Base-by-base conservation (phyloP, 78 protist species). In the Anaeramoeba flamelloides region DNA sequence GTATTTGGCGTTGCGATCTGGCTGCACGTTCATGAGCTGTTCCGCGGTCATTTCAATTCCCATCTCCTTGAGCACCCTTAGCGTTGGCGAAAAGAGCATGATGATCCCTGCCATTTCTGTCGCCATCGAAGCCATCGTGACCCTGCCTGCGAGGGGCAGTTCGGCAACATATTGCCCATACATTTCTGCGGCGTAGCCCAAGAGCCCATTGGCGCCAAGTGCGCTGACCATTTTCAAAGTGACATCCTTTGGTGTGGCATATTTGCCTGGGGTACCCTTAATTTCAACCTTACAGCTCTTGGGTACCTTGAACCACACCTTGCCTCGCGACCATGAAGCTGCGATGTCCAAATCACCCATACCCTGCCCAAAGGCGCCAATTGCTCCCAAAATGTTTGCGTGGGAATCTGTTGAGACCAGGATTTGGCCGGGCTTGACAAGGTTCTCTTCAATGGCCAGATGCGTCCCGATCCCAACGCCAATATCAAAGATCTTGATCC, bases 111-210 rank as follows among this genome's bases (percentile, higher is more conserved):
- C 94, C 78, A 90, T 90, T 82, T 93, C 96, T 41, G 92, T 92
- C 32, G 93, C 90, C 96, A 93, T 93, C 86, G 87, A 87, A n/a
- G 93, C 81, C 34, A 93, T 88, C 77, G 96, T 93, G 0, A 91
- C 88, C 37, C 96, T 88, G 77, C 90, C 93, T 39, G 90, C 89
- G 1, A 91, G 80, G 22, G 90, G 81, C 40, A 90, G 84, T 30
- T 84, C 83, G 36, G 91, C 92, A 1, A 76, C 69, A 53, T 53
- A 53, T 17, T 53, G 34, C 2, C 96, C 96, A 41, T 81, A 88
- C 79, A 92, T 90, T 86, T 92, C 96, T 38, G 90, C 96, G 79
- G 89, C 89, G 75, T 89, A 89, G 32, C 87, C 87, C 2, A 87
- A 82, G 81, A 85, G 88, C 53, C 87, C 86, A 30, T 85, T 87